phyloP scores from a whole-genome alignment of 2,329 filamentous ascomycete genomes.

The Grosmannia penicillata region DNA sequence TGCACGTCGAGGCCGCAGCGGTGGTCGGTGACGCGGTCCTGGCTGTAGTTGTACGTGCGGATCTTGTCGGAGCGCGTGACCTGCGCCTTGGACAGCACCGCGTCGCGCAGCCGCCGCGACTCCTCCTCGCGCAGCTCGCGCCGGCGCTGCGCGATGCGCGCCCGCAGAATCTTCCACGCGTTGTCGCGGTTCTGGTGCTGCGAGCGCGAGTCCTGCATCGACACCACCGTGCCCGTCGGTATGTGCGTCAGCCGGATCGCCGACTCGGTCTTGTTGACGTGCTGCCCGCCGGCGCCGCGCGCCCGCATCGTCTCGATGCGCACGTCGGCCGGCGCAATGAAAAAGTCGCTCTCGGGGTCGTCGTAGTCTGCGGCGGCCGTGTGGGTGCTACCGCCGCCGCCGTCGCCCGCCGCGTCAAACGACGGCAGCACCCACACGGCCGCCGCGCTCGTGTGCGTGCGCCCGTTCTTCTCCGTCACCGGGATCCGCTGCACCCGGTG shows the following conservation, averaged over 20 bases:
- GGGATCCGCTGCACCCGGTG: constrained; percentile 91
- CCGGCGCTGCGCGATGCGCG: constrained; percentile 63
- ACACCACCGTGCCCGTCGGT: constrained; percentile 73
- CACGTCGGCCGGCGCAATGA: constrained; percentile 73
- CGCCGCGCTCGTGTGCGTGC: constrained; percentile 86
- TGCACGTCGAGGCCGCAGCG: constrained; percentile 66
- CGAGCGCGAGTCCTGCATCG: constrained; percentile 84
- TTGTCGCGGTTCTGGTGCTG: constrained; percentile 79
- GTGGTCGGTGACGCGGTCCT: constrained; percentile 77
- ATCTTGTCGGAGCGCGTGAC: constrained; percentile 91
- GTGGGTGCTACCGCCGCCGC: constrained; percentile 14
- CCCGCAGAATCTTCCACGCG: constrained; percentile 74
- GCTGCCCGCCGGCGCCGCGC: constrained; percentile 83
- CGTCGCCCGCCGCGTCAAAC: constrained; percentile 45
- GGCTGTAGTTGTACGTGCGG: constrained; percentile 69
- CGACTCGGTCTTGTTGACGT: constrained; percentile 97
- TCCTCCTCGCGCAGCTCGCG: constrained; percentile 76
- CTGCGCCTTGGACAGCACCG: constrained; percentile 62
- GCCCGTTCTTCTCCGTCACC: constrained; percentile 76
- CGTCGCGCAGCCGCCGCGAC: constrained; percentile 57
- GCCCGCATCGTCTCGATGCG: constrained; percentile 80
- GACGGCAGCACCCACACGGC: constrained; percentile 85
- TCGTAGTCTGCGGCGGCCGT: constrained; percentile 43
- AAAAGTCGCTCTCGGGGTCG: constrained; percentile 83
- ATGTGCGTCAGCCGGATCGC: constrained; percentile 84